phyloP scores from a whole-genome alignment of 148 eudicot genomes.

The Cornus florida region DNA sequence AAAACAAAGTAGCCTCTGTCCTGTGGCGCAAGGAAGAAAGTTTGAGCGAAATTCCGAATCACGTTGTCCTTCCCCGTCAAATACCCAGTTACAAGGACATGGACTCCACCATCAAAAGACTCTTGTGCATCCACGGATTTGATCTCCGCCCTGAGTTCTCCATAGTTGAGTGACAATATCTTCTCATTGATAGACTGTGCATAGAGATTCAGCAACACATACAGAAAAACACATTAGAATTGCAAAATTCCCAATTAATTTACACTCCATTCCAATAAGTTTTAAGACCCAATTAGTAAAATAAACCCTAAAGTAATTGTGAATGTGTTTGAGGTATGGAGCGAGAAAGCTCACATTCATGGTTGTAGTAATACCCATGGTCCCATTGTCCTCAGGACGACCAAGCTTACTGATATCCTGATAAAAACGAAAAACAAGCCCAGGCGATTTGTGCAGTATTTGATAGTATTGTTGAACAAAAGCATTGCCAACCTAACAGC shows the following conservation, averaged over 20 bases:
- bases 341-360: constrained; percentile 51
- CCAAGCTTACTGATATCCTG: constrained; percentile 74
- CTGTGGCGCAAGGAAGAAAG: constrained; percentile 94
- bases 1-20: constrained; percentile 78
- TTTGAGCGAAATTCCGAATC: constrained; percentile 37
- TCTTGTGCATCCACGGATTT: constrained; percentile 89
- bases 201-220: background rate
- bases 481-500: constrained; percentile 73
- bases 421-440: constrained; percentile 62
- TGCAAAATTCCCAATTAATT: background rate
- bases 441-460: constrained; percentile 73
- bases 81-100: constrained; percentile 75
- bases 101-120: constrained; percentile 68
- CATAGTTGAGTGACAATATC: constrained; percentile 64
- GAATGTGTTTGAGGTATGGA: background rate
- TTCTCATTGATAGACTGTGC: constrained; percentile 74
- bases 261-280: background rate
- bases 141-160: constrained; percentile 63
- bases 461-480: constrained; percentile 77
- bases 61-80: constrained; percentile 52
- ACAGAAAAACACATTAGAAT: background rate
- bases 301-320: background rate
- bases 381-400: constrained; percentile 53
- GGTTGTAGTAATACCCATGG: constrained; percentile 59
- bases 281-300: too few relatives aligned